Evolutionary conservation across 2,329 filamentous ascomycete species (phyloP), one percentile per base, ranked within the genome.

Genomic region (Pseudocercospora crystallina): DNA sequence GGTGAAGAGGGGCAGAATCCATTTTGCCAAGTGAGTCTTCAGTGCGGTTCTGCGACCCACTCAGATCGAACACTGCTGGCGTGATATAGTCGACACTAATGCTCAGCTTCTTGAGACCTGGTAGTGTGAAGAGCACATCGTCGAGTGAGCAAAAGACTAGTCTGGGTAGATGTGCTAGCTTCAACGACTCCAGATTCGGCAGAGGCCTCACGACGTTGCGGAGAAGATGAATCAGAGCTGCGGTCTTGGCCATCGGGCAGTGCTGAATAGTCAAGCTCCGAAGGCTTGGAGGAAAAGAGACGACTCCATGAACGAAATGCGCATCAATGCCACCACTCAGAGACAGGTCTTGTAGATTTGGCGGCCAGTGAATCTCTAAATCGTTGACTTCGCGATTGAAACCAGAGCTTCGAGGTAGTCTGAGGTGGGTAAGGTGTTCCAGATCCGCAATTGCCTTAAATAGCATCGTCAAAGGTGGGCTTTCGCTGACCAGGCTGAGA

Each of bases 371-470:
- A 41, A 65, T 56, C 36, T 37, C 36, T 29, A 53, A 47, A 15
- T 54, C 42, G 10, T 57, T 49, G 15, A 49, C 50, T 9, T 33
- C 64, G 65, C 46, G 43, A 33, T 64, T 53, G 55, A 65, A 64
- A 11, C 63, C 62, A 15, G 60, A 63, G 55, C 60, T 73, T 57
- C 57, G 62, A 50, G 53, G 67, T 55, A 58, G 65, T 55, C 63
- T 68, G 64, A 84, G 69, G 2, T 67, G 65, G 5, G 62, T 62
- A 5, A 84, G 69, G 7, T 69, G 65, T 2, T 60, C 33, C 14
- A 84, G 70, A 26, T 72, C 65, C n/a, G 69, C 69, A 5, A 82
- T 64, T 0, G 79, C 74, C 41, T 75, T 75, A 54, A 80, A 76
- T 11, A 85, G 69, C 3, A 70, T 67, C 17, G 71, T 63, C 54